Base-by-base conservation (phyloP, 2,329 filamentous ascomycete genomes). In the Cladosporium oxysporum region DNA sequence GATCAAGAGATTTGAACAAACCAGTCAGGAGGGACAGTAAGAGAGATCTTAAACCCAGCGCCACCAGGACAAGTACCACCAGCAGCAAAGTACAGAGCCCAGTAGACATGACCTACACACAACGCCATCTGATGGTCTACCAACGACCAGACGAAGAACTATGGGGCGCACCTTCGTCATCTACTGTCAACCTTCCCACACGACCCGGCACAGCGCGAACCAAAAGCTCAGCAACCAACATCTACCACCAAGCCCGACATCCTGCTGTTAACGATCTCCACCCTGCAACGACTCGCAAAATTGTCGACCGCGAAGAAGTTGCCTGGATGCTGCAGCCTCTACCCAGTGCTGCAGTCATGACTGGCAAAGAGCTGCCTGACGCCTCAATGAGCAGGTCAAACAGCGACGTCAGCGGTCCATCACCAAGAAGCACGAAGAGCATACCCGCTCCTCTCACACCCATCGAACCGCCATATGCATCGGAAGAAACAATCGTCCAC, bases 271-370 rank as follows among this genome's bases (percentile, higher is more conserved):
- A 91, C 88, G 78, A 90, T 87, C 65, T 90, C 89, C 16, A 84
- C 83, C 44, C 88, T 86, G 75, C 87, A 82, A 74, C 72, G 2
- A 74, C 76, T 33, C 75, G 73, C 10, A 74, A 70, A 14, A 70
- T 76, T 35, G 59, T 67, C 23, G 69, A 70, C 12, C 66, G 68
- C 21, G 87, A 88, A 64, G 92, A 91, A 67, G 90, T 91, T 64
- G 85, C 85, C 74, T 97, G 93, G 93, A 97, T 97, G 93, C 82
- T 96, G 61, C 92, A 96, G 74, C 93, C 93, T 2, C 92, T 93
- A 1, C 93, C 93, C n/a, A 87, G 90, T 37, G 92, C 93, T 65
- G 93, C 90, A 76, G 84, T 97, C 67, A 97, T 97, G 93, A 91
- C 90, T 69, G 93, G 93, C 70, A 95, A 93, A 76, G 87, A 91